phyloP scores from a whole-genome alignment of 805 yeast species.

The Wickerhamomyces chambardii region DNA sequence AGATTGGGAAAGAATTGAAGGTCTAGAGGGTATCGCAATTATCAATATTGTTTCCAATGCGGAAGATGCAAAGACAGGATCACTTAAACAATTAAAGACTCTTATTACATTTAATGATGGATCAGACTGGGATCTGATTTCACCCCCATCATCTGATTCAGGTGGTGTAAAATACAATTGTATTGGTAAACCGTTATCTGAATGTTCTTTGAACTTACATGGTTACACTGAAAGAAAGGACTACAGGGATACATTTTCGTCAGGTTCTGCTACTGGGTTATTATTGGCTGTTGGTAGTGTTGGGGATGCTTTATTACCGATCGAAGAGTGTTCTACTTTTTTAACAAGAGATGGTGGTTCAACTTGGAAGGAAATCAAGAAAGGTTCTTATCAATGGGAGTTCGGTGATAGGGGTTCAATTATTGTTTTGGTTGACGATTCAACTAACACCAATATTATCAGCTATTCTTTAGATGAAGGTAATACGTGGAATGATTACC shows the following conservation, averaged over 20 bases:
- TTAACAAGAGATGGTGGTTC: slow-evolving; percentile 83
- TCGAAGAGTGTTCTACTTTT: slow-evolving; percentile 56
- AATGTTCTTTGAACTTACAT: slow-evolving; percentile 79
- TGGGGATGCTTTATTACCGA: slow-evolving; percentile 47
- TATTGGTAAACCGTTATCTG: slow-evolving; percentile 33
- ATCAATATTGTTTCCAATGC: slow-evolving; percentile 61
- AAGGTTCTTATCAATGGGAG: slow-evolving; percentile 86
- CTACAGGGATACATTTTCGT: slow-evolving; percentile 75
- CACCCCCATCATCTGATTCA: slow-evolving; percentile 63
- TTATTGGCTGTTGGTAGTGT: slow-evolving; percentile 86
- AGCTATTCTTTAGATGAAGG: slow-evolving; percentile 77
- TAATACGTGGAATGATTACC: slow-evolving; percentile 55
- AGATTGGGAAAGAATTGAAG: slow-evolving; percentile 79
- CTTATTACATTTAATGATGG: slow-evolving; percentile 87
- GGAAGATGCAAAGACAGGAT: slow-evolving; percentile 31
- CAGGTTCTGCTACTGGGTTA: slow-evolving; percentile 84
- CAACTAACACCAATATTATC: slow-evolving; percentile 46
- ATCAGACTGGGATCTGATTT: slow-evolving; percentile 67
- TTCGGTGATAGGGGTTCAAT: slow-evolving; percentile 93
- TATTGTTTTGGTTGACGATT: slow-evolving; percentile 57
- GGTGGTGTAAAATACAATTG: slow-evolving; percentile 52
- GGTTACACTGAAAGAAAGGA: slow-evolving; percentile 87
- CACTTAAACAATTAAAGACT: slow-evolving; percentile 53
- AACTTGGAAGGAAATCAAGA: slow-evolving; percentile 72
- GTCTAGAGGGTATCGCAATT: slow-evolving; percentile 77